Evolutionary conservation across 371 early-diverging fungal species (phyloP).

Genomic region (Apophysomyces sp.): DNA sequence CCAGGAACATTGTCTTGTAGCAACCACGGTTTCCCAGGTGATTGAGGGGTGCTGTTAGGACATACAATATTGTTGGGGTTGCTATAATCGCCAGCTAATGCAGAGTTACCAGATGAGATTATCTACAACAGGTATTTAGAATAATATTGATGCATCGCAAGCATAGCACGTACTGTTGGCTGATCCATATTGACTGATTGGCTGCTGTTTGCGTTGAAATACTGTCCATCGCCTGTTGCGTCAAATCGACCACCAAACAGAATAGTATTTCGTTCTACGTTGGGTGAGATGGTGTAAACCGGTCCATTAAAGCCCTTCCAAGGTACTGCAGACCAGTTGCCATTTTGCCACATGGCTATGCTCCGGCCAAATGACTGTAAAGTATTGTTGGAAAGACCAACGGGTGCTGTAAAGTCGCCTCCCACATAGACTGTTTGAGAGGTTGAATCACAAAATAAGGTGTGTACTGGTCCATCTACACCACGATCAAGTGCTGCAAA

Average conservation of each 20-base stretch:
- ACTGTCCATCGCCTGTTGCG: constrained; percentile 40
- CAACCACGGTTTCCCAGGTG: constrained; percentile 50
- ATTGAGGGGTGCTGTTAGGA: constrained; percentile 13
- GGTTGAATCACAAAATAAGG: constrained; percentile 57
- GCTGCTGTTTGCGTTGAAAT: constrained; percentile 26
- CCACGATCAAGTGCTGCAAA: constrained; percentile 58
- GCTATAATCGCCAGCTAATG: constrained; percentile 17
- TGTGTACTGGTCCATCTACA: constrained; percentile 64
- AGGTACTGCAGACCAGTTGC: constrained; percentile 50
- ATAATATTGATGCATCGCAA: neutral
- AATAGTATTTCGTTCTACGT: constrained; percentile 20
- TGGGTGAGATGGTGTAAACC: constrained; percentile 38
- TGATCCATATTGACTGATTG: constrained; percentile 32
- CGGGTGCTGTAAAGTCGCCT: constrained; percentile 46
- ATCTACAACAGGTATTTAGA: constrained; percentile 31
- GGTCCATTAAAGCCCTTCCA: constrained; percentile 55
- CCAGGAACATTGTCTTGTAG: constrained; percentile 72
- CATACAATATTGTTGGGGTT: constrained; percentile 40
- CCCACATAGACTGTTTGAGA: constrained; percentile 50
- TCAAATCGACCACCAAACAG: constrained; percentile 47
- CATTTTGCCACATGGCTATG: constrained; percentile 48
- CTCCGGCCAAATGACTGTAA: constrained; percentile 38
- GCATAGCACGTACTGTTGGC: constrained; percentile 25
- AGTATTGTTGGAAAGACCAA: constrained; percentile 15
- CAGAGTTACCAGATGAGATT: constrained; percentile 48